A percentile compares a stretch with the other conserved stretches of the same genome.
Evolutionary conservation across 208 protist species (phyloP).

Genomic region (Acanthamoeba castellanii): DNA sequence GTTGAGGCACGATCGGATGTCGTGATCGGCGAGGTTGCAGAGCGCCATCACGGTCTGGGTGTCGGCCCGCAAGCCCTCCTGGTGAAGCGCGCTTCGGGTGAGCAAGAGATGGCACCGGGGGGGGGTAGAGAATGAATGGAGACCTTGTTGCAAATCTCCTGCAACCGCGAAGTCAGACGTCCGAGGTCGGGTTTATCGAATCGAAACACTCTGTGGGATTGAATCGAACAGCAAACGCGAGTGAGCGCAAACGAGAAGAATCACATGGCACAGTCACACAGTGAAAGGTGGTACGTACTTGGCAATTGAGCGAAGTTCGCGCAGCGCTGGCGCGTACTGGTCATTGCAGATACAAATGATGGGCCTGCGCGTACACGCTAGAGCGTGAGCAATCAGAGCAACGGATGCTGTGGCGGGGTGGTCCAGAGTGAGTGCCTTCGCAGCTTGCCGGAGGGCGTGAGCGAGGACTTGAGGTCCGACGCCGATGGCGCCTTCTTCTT

Average conservation of each 20-base stretch:
- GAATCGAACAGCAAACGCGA: background rate
- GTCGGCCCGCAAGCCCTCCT: constrained; percentile 60
- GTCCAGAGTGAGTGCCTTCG: background rate
- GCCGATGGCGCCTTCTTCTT: background rate
- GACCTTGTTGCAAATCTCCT: constrained; percentile 56
- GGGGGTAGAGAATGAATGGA: background rate
- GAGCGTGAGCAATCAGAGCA: too few relatives aligned
- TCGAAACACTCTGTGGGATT: background rate
- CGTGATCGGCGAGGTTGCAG: constrained; percentile 59
- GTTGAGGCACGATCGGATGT: constrained; percentile 73
- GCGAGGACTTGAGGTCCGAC: background rate
- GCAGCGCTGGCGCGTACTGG: constrained; percentile 63
- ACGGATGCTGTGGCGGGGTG: too few relatives aligned
- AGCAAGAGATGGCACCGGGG: background rate
- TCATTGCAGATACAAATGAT: constrained; percentile 75
- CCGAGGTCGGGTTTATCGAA: constrained; percentile 27
- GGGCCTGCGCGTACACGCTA: background rate
- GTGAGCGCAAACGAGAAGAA: background rate
- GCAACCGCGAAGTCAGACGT: constrained; percentile 16
- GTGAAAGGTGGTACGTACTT: background rate
- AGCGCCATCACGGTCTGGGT: constrained; percentile 56
- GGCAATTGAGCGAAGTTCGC: constrained; percentile 11
- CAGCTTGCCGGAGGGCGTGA: constrained; percentile 24
- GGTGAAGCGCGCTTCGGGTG: background rate
- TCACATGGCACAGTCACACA: background rate